A percentile compares a stretch with the other conserved stretches of the same genome.
These are phyloP conservation scores for Kwoniella dejecticola DNA, from an alignment of 768 basidiomycete species.

Conservation along the genomic window DNA sequence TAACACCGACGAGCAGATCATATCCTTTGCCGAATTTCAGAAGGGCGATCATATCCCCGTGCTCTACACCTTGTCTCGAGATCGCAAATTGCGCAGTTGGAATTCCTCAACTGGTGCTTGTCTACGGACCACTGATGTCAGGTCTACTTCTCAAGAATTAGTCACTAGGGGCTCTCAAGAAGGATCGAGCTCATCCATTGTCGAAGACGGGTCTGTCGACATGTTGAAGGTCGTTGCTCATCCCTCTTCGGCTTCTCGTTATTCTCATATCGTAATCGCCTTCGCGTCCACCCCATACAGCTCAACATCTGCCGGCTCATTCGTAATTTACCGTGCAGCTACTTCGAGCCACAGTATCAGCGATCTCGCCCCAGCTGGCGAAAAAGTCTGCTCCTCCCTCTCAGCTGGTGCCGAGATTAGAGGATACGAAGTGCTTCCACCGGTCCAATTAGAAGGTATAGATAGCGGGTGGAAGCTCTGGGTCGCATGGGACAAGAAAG, in stretches of 20 bases:
- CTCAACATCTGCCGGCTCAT: slow-evolving; percentile 73
- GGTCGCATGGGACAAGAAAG: slow-evolving; percentile 47
- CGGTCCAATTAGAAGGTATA: slow-evolving; percentile 18
- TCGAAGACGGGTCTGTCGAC: slow-evolving; percentile 19
- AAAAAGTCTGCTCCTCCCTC: slow-evolving; percentile 53
- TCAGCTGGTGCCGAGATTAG: slow-evolving; percentile 33
- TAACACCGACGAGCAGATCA: slow-evolving; percentile 34
- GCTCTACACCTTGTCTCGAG: slow-evolving; percentile 78
- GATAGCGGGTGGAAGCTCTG: slow-evolving; percentile 42
- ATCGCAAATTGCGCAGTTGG: slow-evolving; percentile 83
- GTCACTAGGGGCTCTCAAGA: slow-evolving; percentile 36
- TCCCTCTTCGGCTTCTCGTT: slow-evolving; percentile 31
- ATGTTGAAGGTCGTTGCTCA: slow-evolving; percentile 65
- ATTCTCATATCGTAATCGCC: slow-evolving; percentile 66
- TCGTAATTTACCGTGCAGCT: slow-evolving; percentile 61
- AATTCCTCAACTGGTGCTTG: slow-evolving; percentile 69
- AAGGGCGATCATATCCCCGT: slow-evolving; percentile 14
- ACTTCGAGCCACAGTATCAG: slow-evolving; percentile 13
- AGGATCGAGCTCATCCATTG: slow-evolving; percentile 3
- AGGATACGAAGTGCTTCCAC: slow-evolving; percentile 41
- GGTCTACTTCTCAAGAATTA: slow-evolving; percentile 46
- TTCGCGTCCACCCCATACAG: slow-evolving; percentile 73
- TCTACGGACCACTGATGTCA: slow-evolving; percentile 60
- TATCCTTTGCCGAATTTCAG: slow-evolving; percentile 34
- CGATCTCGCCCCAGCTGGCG: slow-evolving; percentile 31